Evolutionary conservation across 2,329 filamentous ascomycete species (phyloP).

Genomic region (Elsinoe australis): DNA sequence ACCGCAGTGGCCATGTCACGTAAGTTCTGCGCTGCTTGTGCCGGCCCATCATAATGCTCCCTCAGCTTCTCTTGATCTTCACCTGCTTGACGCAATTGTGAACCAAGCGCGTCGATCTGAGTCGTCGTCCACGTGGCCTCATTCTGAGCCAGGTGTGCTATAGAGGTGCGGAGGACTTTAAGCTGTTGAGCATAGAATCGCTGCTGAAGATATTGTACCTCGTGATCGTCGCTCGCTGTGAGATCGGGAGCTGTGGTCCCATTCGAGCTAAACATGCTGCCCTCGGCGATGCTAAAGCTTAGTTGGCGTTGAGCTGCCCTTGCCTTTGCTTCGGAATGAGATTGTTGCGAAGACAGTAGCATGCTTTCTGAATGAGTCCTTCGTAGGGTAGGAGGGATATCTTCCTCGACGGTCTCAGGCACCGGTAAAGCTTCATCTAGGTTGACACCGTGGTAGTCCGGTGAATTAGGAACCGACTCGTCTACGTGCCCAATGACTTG

Average conservation of each 20-base stretch:
- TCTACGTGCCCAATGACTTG: not conserved
- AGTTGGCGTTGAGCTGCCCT: conserved; percentile 57
- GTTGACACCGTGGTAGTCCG: conserved; percentile 49
- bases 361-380: conserved; percentile 49
- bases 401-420: conserved; percentile 41
- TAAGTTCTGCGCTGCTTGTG: conserved; percentile 62
- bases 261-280: conserved; percentile 61
- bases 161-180: conserved; percentile 42
- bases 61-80: conserved; percentile 60
- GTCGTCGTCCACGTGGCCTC: conserved; percentile 55
- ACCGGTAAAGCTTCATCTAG: conserved; percentile 48
- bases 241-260: conserved; percentile 9
- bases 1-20: conserved; percentile 61
- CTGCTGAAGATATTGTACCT: conserved; percentile 24
- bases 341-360: too few relatives aligned
- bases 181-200: conserved; percentile 17
- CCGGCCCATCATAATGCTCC: conserved; percentile 58
- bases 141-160: conserved; percentile 46
- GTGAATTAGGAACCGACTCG: conserved; percentile 3
- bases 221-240: conserved; percentile 29
- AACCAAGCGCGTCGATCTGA: conserved; percentile 50
- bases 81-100: conserved; percentile 55
- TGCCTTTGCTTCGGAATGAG: too few relatives aligned
- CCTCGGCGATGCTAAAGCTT: conserved; percentile 68
- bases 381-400: conserved; percentile 46